Base-by-base conservation (phyloP, 2,329 filamentous ascomycete species). In the Cytospora piceicola region DNA sequence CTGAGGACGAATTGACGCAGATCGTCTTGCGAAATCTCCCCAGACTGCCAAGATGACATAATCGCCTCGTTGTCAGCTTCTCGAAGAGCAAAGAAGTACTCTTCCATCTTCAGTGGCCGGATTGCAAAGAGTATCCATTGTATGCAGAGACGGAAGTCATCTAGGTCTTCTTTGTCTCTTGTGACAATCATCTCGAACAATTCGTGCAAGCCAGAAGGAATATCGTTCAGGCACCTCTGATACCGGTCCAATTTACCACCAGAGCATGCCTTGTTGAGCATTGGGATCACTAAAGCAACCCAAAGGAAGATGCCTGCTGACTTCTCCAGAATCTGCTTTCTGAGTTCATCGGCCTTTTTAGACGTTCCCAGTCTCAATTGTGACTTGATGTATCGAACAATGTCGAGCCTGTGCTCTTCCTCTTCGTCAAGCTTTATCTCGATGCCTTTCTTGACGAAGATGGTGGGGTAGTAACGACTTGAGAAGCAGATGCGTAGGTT, bases 111-210 rank as follows among this genome's bases (percentile, higher is more conserved):
- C 0, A 88, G 64, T 0, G 84, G 81, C 0, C 73, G 68, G 9
- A 71, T 74, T 0, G 85, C 77, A 29, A 79, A 87, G 0, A 88
- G 74, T 0, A 89, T 75, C 81, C 82, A 88, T 24, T 82, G 78
- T 0, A 88, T 66, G 34, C 80, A 85, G 0, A 84, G 68, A 0
- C 78, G 63, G 0, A 87, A 68, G 0, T 77, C 73, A 0, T 80
- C 73, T 56, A 74, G 73, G 6, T 84, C 76, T 0, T 75, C 46
- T 0, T 63, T 22, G 60, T 89, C 84, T 20, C 83, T 77, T 0
- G 65, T 78, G 2, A 88, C 63, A 0, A 88, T 83, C 20, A 83
- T 74, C 3, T 74, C 75, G 66, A 89, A 88, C 0, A 89, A 69
- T 0, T 82, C 74, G 42, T 76, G 70, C 0, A 89, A 73, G 0